Evolutionary conservation across 257 asterid genomes (phyloP), one percentile per base, ranked within the genome.

Genomic region (Fraxinus excelsior): DNA sequence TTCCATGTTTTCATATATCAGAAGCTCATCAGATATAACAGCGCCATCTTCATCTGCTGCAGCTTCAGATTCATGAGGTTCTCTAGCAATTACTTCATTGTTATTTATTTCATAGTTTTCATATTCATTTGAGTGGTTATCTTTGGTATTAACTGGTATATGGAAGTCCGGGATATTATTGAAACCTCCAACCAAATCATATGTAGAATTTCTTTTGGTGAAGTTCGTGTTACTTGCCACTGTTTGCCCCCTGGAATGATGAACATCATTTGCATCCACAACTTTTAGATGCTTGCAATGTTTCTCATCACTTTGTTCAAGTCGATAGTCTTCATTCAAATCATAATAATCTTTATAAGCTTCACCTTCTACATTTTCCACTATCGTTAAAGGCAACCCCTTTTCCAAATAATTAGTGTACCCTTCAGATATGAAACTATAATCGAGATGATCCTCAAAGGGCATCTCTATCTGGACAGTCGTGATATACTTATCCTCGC

Each of bases 401-500:
- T 80, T 80, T 37, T 84, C 86, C 29, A 83, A 25, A 77, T 49
- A 77, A 10, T 78, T 51, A 28, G 37, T 40, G 65, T 74, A 76
- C 51, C 72, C 86, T 60, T 67, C 81, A 5, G 88, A 70, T 26
- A 70, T 69, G 67, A 44, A 56, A 73, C 80, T 81, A 78, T 73
- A 73, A 29, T 11, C 40, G 64, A 40, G 71, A 11, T 73, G 86
- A 60, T 79, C 82, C 46, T 74, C 81, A 11, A 53, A 8, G 6
- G 29, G 76, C 10, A 83, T 83, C 71, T 83, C 90, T 0, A 84
- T 80, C 68, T 81, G 88, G 12, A 84, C 83, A 3, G 91, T 85
- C 82, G 81, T 85, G 42, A 96, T 83, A 76, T 84, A 90, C 90
- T 96, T 96, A 64, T 96, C 99, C 88, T 95, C 99, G 25, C 92